Evolutionary conservation across 257 asterid genomes (phyloP).

Genomic region (Leptodermis oblonga): DNA sequence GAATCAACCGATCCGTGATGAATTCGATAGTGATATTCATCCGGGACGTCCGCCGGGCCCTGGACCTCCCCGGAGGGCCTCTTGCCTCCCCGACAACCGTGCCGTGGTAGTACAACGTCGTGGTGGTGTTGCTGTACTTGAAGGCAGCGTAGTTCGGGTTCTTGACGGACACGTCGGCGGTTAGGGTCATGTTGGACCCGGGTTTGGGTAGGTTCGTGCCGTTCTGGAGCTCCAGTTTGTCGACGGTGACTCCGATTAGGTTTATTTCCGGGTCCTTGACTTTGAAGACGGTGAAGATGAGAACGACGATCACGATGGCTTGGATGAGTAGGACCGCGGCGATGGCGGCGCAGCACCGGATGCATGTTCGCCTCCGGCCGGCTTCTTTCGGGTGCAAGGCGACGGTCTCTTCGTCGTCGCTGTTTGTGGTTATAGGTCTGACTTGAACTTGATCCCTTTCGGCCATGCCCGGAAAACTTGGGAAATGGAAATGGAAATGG

Average conservation of each 20-base stretch:
- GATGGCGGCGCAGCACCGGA: conserved; percentile 40
- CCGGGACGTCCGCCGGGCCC: conserved; percentile 62
- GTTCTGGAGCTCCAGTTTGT: conserved; percentile 29
- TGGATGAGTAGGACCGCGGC: conserved; percentile 40
- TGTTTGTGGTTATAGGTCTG: conserved; percentile 41
- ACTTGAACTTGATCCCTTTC: conserved; percentile 45
- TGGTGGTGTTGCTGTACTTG: conserved; percentile 58
- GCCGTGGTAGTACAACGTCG: conserved; percentile 54
- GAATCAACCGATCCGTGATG: conserved; percentile 42
- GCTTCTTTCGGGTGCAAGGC: neutral
- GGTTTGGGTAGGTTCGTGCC: conserved; percentile 49
- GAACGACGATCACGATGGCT: conserved; percentile 35
- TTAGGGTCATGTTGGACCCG: conserved; percentile 56
- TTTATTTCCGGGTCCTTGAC: conserved; percentile 50
- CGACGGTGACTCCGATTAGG: conserved; percentile 46
- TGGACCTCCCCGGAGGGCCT: conserved; percentile 68
- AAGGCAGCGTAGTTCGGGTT: conserved; percentile 72
- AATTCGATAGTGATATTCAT: conserved; percentile 74
- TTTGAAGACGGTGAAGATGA: conserved; percentile 71
- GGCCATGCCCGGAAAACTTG: conserved; percentile 20
- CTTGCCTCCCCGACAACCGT: conserved; percentile 64
- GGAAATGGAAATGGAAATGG: too few species aligned
- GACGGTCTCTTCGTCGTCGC: conserved; percentile 42
- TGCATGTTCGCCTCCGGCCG: conserved; percentile 34
- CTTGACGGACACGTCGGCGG: conserved; percentile 71